Evolutionary conservation across 371 early-diverging fungal species (phyloP).

Genomic region (Zopfochytrium polystomum): DNA sequence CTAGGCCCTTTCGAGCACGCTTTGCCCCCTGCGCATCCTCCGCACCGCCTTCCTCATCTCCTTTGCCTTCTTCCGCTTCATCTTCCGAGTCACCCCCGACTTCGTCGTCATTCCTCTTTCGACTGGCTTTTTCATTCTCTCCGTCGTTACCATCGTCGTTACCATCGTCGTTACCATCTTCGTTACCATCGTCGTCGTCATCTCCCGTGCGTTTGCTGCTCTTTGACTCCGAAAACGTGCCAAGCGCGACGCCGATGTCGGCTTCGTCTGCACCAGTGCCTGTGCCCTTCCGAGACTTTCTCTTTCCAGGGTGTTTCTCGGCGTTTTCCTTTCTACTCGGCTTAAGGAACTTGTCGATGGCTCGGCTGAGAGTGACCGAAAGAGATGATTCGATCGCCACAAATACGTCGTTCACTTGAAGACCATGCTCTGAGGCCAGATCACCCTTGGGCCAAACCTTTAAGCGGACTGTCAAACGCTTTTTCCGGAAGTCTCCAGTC

Average conservation of each 20-base stretch:
- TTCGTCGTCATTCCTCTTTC: conserved; percentile 58
- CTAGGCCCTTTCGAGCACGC: conserved; percentile 3
- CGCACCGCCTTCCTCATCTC: conserved; percentile 40
- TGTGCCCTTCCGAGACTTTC: too few species aligned
- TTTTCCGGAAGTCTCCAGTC: conserved; percentile 32
- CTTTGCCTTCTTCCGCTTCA: conserved; percentile 47
- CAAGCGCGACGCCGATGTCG: conserved; percentile 41
- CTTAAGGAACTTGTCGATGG: conserved; percentile 63
- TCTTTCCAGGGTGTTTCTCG: too few species aligned
- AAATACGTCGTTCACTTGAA: conserved; percentile 67
- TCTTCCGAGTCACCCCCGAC: conserved; percentile 34
- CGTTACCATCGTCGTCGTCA: conserved; percentile 41
- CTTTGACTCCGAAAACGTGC: conserved; percentile 28
- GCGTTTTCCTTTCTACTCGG: conserved; percentile 33
- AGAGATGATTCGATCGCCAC: conserved; percentile 70
- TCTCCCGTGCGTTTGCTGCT: conserved; percentile 11
- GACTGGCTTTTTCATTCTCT: conserved; percentile 42
- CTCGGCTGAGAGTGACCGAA: conserved; percentile 65
- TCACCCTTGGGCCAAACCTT: conserved; percentile 78
- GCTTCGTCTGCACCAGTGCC: conserved; percentile 34
- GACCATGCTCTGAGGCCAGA: conserved; percentile 74
- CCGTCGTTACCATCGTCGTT: conserved; percentile 37
- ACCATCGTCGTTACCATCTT: conserved; percentile 37
- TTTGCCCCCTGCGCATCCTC: too few species aligned
- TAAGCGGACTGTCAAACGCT: conserved; percentile 72